A percentile compares a stretch with the other conserved stretches of the same genome.
Conservation (phyloP, 768 basidiomycete genomes). For the Amanita brunnescens region DNA sequence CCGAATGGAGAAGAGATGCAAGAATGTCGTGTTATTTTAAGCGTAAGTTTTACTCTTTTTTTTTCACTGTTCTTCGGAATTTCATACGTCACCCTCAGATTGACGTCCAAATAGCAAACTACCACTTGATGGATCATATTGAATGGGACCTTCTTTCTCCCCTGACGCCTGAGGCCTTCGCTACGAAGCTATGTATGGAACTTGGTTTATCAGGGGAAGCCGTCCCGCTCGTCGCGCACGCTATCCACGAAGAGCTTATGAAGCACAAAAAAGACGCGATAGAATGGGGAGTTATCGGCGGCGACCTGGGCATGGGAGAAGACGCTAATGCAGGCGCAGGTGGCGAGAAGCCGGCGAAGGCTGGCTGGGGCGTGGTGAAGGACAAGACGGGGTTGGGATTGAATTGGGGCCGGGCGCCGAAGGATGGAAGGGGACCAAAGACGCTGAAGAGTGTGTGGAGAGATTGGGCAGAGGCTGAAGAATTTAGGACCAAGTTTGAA, state of each 20-base stretch:
- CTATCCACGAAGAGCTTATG: conserved; percentile 90
- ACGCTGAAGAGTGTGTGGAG: conserved; percentile 84
- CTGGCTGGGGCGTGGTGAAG: conserved; percentile 54
- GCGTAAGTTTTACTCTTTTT: conserved; percentile 37
- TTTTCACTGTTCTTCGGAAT: background rate
- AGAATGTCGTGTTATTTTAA: conserved; percentile 77
- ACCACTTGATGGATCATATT: conserved; percentile 90
- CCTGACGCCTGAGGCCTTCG: conserved; percentile 82
- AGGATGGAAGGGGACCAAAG: conserved; percentile 75
- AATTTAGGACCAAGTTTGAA: conserved; percentile 84
- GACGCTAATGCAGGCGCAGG: conserved; percentile 12
- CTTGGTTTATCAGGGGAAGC: conserved; percentile 87
- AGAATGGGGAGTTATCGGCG: conserved; percentile 85
- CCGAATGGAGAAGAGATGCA: conserved; percentile 47
- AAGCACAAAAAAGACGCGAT: conserved; percentile 94
- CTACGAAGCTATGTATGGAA: conserved; percentile 71
- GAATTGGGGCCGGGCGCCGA: conserved; percentile 69
- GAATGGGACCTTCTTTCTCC: conserved; percentile 98
- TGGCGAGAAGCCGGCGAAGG: conserved; percentile 21
- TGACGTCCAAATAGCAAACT: conserved; percentile 90
- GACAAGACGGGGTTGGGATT: conserved; percentile 79
- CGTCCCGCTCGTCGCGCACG: conserved; percentile 81
- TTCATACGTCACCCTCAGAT: conserved; percentile 44
- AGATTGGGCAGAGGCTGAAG: conserved; percentile 89
- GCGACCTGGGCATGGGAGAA: conserved; percentile 25